Percentiles rank a stretch among this genome's conserved stretches.
phyloP scores from a whole-genome alignment of 192 early-diverging fungal genomes.

The Fimicolochytrium jonesii region DNA sequence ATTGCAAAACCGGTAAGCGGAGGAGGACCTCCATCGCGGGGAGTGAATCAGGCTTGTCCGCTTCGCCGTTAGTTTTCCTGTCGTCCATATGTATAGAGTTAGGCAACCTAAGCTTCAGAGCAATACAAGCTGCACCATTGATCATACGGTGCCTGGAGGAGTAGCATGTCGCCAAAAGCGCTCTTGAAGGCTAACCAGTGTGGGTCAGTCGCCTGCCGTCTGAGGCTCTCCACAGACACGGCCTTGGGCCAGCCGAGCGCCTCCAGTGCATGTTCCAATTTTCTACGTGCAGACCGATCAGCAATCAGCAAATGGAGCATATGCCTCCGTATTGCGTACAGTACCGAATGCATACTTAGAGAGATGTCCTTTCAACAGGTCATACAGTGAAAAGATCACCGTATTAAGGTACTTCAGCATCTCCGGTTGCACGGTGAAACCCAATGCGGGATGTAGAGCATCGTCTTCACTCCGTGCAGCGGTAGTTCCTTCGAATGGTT shows the following conservation, averaged over 20 bases:
- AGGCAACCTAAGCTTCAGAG: not conserved
- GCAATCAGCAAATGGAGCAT: too few relatives aligned
- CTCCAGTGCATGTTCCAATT: slow-evolving; percentile 17
- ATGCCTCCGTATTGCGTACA: not conserved
- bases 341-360: not conserved
- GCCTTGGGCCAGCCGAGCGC: slow-evolving; percentile 24
- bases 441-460: not conserved
- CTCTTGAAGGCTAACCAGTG: slow-evolving; percentile 7
- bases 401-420: not conserved
- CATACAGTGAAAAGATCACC: not conserved
- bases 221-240: too few relatives aligned
- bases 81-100: not conserved
- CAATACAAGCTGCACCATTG: not conserved
- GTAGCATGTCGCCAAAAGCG: slow-evolving; percentile 20
- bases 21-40: slow-evolving; percentile 26
- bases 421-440: not conserved
- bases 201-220: too few relatives aligned
- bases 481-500: not conserved
- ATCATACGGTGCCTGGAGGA: slow-evolving; percentile 16
- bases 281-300: slow-evolving; percentile 11
- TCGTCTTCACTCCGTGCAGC: not conserved
- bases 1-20: slow-evolving; percentile 21
- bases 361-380: not conserved
- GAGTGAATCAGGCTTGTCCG: not conserved
- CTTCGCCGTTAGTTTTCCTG: not conserved